Conservation (phyloP, 23 red algal species). For the Gracilariopsis chorda region DNA sequence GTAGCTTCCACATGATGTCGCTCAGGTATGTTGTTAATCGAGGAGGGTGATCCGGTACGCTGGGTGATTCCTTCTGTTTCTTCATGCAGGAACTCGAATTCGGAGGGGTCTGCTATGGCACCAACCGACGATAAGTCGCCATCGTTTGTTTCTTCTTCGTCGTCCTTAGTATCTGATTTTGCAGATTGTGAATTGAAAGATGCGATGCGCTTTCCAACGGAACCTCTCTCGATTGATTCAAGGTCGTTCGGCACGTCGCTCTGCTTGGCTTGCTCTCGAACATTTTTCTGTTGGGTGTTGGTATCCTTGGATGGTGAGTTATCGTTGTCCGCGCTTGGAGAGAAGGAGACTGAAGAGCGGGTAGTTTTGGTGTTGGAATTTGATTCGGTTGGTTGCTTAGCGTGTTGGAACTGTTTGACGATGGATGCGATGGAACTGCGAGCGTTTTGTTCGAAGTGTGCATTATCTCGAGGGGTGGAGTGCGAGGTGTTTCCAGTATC, state of each 20-base stretch:
- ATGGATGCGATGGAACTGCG: not conserved
- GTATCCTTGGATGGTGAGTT: not conserved
- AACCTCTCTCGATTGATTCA: too few relatives aligned
- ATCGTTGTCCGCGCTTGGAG: not conserved
- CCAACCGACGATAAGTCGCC: not conserved
- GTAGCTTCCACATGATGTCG: not conserved
- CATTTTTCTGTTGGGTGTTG: not conserved
- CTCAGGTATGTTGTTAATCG: not conserved
- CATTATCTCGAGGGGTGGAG: not conserved
- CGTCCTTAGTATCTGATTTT: too few relatives aligned
- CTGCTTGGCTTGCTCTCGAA: too few relatives aligned
- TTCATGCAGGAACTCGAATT: not conserved
- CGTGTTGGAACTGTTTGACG: not conserved
- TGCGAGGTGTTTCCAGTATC: not conserved
- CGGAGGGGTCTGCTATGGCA: conserved; percentile 1
- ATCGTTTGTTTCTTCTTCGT: too few relatives aligned
- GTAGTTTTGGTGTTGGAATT: too few relatives aligned
- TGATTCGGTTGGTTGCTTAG: not conserved
- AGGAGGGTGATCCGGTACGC: not conserved
- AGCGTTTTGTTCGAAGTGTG: too few relatives aligned
- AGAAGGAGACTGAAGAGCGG: conserved; percentile 9
- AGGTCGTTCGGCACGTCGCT: too few relatives aligned
- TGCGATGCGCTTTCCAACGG: too few relatives aligned
- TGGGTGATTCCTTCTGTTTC: not conserved
- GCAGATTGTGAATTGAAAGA: too few relatives aligned